Evolutionary conservation across 306 rosid species (phyloP).

Genomic region (Citrullus mucosospermus): DNA sequence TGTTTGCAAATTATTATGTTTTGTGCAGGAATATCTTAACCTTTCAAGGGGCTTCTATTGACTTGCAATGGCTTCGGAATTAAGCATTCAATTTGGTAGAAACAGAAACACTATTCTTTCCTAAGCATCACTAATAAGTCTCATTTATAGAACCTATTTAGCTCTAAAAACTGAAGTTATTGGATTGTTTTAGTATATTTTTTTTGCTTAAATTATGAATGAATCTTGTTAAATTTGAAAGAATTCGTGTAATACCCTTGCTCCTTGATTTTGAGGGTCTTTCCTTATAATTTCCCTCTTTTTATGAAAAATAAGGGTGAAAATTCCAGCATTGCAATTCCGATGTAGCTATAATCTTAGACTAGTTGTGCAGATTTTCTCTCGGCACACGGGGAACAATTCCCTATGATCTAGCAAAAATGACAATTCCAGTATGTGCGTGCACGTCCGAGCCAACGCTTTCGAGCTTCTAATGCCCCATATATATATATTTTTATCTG

Average conservation of each 20-base stretch:
- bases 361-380: neutral
- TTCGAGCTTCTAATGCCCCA: neutral
- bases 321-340: no score
- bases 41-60: slow-evolving; percentile 90
- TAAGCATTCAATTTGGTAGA: slow-evolving; percentile 68
- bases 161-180: no score
- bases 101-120: neutral
- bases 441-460: neutral
- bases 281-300: no score
- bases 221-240: no score
- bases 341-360: no score
- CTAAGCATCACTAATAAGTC: neutral
- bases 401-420: neutral
- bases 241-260: no score
- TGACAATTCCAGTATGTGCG: neutral
- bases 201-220: no score
- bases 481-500: neutral
- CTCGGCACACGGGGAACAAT: neutral
- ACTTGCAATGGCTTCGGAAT: slow-evolving; percentile 97
- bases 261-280: no score
- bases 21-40: slow-evolving; percentile 76
- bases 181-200: no score
- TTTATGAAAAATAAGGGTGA: no score
- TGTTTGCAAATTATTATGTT: slow-evolving; percentile 2
- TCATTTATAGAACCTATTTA: no score